A percentile compares a stretch with the other conserved stretches of the same genome.
These are phyloP conservation scores for Pythium coloratum DNA, from an alignment of 352 stramenopile genomes.

Conservation along the genomic window DNA sequence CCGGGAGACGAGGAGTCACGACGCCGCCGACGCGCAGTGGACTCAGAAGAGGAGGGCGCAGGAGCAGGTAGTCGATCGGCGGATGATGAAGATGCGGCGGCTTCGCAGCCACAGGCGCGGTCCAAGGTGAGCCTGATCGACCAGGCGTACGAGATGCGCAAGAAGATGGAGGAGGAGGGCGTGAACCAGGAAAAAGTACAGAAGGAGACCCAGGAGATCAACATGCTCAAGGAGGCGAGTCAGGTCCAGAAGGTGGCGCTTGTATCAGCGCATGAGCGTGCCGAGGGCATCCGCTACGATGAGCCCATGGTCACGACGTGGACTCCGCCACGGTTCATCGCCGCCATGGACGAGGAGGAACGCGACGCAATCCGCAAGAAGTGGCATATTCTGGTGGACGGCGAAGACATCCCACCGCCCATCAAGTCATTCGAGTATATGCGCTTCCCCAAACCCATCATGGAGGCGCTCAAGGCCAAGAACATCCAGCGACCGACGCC, in stretches of 20 bases:
- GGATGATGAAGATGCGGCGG: slow-evolving; percentile 17
- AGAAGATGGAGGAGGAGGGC: slow-evolving; percentile 66
- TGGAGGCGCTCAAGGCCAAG: slow-evolving; percentile 92
- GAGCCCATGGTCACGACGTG: slow-evolving; percentile 91
- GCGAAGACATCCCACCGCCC: slow-evolving; percentile 93
- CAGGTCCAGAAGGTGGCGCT: slow-evolving; percentile 97
- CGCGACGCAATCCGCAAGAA: slow-evolving; percentile 95
- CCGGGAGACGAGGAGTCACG: not conserved
- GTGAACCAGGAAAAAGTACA: slow-evolving; percentile 81
- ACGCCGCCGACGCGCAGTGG: not conserved
- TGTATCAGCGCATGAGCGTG: slow-evolving; percentile 91
- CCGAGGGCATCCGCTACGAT: slow-evolving; percentile 92
- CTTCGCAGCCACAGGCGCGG: slow-evolving; percentile 28
- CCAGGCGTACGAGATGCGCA: slow-evolving; percentile 84
- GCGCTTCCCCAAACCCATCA: slow-evolving; percentile 94
- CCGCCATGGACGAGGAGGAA: slow-evolving; percentile 81
- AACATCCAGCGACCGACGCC: slow-evolving; percentile 96
- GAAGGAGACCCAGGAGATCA: slow-evolving; percentile 87
- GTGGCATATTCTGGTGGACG: slow-evolving; percentile 98
- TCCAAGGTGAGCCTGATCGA: slow-evolving; percentile 79
- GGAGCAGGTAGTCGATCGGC: not conserved
- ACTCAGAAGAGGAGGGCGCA: not conserved
- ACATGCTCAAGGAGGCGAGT: slow-evolving; percentile 94
- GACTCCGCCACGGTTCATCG: slow-evolving; percentile 86
- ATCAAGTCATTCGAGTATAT: slow-evolving; percentile 98